phyloP scores from a whole-genome alignment of 495 filamentous ascomycete species.

The Neurospora intermedia region DNA sequence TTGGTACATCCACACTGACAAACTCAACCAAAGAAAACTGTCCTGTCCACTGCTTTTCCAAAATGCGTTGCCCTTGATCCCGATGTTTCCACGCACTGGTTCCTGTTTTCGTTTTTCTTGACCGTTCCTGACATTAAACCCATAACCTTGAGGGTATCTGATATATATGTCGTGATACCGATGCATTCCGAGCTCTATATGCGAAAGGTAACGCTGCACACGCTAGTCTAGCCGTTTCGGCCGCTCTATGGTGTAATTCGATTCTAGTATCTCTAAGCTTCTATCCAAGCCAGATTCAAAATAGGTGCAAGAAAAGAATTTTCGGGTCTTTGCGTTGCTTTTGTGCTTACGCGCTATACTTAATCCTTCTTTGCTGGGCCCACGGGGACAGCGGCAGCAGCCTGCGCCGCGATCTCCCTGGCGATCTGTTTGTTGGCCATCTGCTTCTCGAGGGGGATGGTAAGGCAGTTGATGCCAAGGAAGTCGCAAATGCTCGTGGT shows the following conservation, averaged over 20 bases:
- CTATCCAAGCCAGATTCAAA: not conserved
- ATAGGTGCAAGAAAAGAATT: not conserved
- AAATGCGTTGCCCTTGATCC: not conserved
- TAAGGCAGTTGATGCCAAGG: constrained; percentile 86
- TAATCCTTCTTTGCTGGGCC: not conserved
- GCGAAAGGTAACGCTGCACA: not conserved
- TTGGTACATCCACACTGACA: not conserved
- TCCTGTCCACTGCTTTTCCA: not conserved
- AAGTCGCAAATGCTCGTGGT: constrained; percentile 87
- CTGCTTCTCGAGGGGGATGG: constrained; percentile 60
- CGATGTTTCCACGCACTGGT: not conserved
- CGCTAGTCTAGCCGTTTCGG: not conserved
- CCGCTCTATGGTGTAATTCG: not conserved
- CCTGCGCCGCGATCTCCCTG: constrained; percentile 15
- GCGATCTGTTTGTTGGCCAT: constrained; percentile 27
- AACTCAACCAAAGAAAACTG: not conserved
- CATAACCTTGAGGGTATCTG: not conserved
- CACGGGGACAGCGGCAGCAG: not conserved
- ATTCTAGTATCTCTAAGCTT: not conserved
- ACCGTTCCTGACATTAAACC: not conserved
- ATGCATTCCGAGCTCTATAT: not conserved
- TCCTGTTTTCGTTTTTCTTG: not conserved
- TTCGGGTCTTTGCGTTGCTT: not conserved
- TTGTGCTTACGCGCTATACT: not conserved
- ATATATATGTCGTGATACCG: not conserved